Base-by-base conservation (phyloP, 1,284 basidiomycete genomes). In the Cutaneotrichosporon dermatis region DNA sequence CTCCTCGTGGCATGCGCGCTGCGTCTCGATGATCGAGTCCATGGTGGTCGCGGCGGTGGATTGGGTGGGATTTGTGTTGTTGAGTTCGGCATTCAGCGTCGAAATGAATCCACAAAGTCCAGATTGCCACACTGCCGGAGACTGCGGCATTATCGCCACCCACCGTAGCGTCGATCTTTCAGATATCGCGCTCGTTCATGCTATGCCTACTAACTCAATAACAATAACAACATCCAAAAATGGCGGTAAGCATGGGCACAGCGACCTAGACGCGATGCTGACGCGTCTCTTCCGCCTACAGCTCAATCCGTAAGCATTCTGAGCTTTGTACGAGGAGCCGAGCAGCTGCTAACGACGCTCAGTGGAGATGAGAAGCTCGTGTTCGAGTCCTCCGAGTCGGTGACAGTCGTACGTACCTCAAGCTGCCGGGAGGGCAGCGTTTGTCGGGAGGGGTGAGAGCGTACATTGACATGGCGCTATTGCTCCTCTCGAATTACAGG, bases 371-470 rank as follows among this genome's bases (percentile, higher is more conserved):
- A 75, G 83, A 94, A 97, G 88, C 88, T 98, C 71, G 87, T 93
- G 15, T 99, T 99, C 72, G 96, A 99, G 81, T 96, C 93, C 49
- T 97, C 93, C 56, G 95, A 99, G 80, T 87, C 90, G 15, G 88
- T 99, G 70, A 88, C 90, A 61, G 79, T 83, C 66, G 83, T 81
- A 75, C 73, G 77, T 79, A 75, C 63, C n/a, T 60, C 58, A 60
- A 60, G 64, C 59, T 60, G 59, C 51, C 57, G 41, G 46, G 55
- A 63, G 54, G 68, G 67, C 69, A 68, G 66, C 70, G 63, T 64
- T 62, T 66, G 62, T 71, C 74, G 76, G 66, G 69, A 69, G 72
- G 71, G 69, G 70, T 76, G 66, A 72, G 67, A 67, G 76, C 74
- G 73, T 66, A 73, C 72, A 76, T 69, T 63, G 54, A 59, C 61